Conservation (phyloP, 2,329 filamentous ascomycete species). For the Claviceps capensis region DNA sequence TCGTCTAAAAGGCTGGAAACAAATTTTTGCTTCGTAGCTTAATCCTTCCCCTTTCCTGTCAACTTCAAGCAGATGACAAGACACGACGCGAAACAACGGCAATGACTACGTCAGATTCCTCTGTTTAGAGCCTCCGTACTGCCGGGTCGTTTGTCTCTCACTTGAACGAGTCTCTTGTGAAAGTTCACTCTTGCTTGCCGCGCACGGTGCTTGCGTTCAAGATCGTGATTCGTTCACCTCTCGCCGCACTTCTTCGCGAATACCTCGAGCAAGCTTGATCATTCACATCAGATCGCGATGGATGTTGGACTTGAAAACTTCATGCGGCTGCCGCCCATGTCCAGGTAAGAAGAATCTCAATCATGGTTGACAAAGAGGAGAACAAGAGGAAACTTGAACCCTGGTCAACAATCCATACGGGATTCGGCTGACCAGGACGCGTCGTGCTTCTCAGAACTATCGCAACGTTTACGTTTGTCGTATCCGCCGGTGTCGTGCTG, state of each 20-base stretch:
- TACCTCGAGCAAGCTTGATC: neutral
- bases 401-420: neutral
- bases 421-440: conserved; percentile 8
- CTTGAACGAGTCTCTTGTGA: neutral
- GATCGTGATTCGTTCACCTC: conserved; percentile 6
- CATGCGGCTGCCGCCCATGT: conserved; percentile 26
- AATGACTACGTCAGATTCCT: conserved; percentile 13
- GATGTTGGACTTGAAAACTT: conserved; percentile 20
- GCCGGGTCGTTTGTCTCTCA: conserved; percentile 9
- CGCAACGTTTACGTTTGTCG: conserved; percentile 44
- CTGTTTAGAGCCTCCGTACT: conserved; percentile 14
- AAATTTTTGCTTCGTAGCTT: neutral
- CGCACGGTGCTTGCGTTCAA: conserved; percentile 1
- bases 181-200: neutral
- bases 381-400: neutral
- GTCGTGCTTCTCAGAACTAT: conserved; percentile 42
- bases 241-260: neutral
- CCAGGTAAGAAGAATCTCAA: conserved; percentile 24
- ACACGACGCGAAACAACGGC: conserved; percentile 14
- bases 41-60: neutral
- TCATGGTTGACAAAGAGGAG: neutral
- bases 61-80: conserved; percentile 19
- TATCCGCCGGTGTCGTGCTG: conserved; percentile 46
- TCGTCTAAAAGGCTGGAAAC: neutral
- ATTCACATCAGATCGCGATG: conserved; percentile 16